A percentile compares a stretch with the other conserved stretches of the same genome.
These are phyloP conservation scores for Daldinia concentrica DNA, from an alignment of 495 filamentous ascomycete genomes.

Conservation along the genomic window DNA sequence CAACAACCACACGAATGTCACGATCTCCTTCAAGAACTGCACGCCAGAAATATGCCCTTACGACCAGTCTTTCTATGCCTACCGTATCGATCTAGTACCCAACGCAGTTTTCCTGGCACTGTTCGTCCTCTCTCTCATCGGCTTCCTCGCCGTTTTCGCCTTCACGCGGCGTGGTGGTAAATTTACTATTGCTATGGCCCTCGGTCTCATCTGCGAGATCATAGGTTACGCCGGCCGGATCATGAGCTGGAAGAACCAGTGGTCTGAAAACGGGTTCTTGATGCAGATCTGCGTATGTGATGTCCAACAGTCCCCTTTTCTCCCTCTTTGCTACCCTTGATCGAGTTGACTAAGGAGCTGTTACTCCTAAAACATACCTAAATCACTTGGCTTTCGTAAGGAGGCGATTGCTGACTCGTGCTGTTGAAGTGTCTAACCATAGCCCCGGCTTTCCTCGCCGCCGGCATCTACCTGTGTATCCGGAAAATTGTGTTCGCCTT, in stretches of 20 bases:
- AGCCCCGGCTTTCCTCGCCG: slow-evolving; percentile 70
- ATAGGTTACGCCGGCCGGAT: slow-evolving; percentile 57
- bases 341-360: neutral
- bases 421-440: slow-evolving; percentile 62
- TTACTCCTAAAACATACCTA: no score
- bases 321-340: neutral
- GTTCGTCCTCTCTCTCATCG: slow-evolving; percentile 51
- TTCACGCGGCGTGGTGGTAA: slow-evolving; percentile 46
- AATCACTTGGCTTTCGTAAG: no score
- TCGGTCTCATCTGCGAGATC: slow-evolving; percentile 55
- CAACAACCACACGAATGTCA: neutral
- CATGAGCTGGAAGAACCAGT: slow-evolving; percentile 54
- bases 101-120: slow-evolving; percentile 57
- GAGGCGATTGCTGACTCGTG: neutral
- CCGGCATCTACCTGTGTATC: slow-evolving; percentile 70
- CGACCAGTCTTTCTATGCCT: slow-evolving; percentile 52
- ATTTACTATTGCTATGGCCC: slow-evolving; percentile 54
- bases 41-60: slow-evolving; percentile 28
- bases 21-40: slow-evolving; percentile 30
- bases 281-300: slow-evolving; percentile 61
- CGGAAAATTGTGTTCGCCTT: slow-evolving; percentile 67
- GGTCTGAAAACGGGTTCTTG: slow-evolving; percentile 54
- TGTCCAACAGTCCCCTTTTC: neutral
- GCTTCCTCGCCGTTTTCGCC: slow-evolving; percentile 55
- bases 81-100: slow-evolving; percentile 53